Conservation (phyloP, 371 early-diverging fungal genomes). For the Saksenaea oblongispora region DNA sequence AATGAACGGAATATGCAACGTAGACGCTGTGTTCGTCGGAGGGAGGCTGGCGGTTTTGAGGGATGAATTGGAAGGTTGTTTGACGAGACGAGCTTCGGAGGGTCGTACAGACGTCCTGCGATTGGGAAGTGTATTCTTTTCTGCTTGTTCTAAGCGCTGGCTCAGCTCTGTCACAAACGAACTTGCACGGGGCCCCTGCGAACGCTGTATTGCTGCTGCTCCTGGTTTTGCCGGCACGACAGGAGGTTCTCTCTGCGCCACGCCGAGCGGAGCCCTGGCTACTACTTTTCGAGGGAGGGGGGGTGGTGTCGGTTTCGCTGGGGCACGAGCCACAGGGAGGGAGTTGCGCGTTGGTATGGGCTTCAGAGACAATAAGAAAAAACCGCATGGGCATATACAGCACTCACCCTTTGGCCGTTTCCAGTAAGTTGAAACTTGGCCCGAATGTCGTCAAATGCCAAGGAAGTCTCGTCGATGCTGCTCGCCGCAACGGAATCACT, state of each 20-base stretch:
- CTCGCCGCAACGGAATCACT: neutral
- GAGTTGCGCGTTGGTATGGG: neutral
- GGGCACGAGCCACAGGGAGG: neutral
- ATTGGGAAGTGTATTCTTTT: slow-evolving; percentile 9
- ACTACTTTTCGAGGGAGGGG: neutral
- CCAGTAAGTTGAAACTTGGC: slow-evolving; percentile 40
- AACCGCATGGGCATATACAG: neutral
- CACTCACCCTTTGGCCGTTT: slow-evolving; percentile 2
- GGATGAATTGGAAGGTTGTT: slow-evolving; percentile 2
- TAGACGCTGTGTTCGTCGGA: slow-evolving; percentile 10
- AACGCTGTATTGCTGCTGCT: slow-evolving; percentile 9
- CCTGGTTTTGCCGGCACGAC: slow-evolving; percentile 7
- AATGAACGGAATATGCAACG: slow-evolving; percentile 19
- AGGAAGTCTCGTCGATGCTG: slow-evolving; percentile 27
- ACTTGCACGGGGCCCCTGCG: slow-evolving; percentile 24
- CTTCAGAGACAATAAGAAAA: neutral
- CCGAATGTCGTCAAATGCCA: slow-evolving; percentile 46
- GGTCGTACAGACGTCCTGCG: neutral
- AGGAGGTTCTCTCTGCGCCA: neutral
- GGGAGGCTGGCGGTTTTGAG: slow-evolving; percentile 2
- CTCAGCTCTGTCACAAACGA: slow-evolving; percentile 39
- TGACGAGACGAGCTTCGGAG: neutral
- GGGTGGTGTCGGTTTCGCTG: neutral
- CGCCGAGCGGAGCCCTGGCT: neutral
- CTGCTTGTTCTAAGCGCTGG: slow-evolving; percentile 30